Percentiles rank a stretch among this genome's conserved stretches.
Evolutionary conservation across 768 basidiomycete genomes (phyloP).

Genomic region (Rhodotorula paludigena): DNA sequence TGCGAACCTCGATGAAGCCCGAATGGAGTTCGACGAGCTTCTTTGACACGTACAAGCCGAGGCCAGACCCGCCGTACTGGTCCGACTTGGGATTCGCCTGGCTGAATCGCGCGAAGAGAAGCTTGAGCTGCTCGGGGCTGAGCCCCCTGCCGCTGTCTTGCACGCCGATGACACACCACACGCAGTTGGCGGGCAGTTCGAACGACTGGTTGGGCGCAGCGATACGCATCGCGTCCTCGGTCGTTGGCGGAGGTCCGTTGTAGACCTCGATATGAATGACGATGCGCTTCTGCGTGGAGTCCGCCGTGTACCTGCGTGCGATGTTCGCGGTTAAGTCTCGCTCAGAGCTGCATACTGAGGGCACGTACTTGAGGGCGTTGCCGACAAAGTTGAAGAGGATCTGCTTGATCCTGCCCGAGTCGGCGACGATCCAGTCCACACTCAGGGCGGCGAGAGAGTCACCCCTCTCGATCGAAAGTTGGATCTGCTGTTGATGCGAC

Average conservation of each 20-base stretch:
- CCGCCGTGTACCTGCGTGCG: conserved; percentile 8
- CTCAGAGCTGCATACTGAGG: not conserved
- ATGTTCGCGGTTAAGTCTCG: not conserved
- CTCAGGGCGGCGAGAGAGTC: conserved; percentile 6
- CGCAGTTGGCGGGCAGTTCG: not conserved
- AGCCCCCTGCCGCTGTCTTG: conserved; percentile 28
- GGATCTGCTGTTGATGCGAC: conserved; percentile 29
- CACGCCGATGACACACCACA: conserved; percentile 25
- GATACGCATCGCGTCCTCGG: conserved; percentile 2
- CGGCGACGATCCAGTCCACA: conserved; percentile 21
- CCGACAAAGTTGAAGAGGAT: conserved; percentile 31
- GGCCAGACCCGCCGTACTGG: conserved; percentile 26
- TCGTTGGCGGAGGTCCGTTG: not conserved
- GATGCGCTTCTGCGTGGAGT: conserved; percentile 10
- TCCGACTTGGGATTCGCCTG: conserved; percentile 31
- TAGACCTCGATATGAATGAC: conserved; percentile 21
- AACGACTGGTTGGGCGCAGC: not conserved
- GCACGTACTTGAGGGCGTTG: conserved; percentile 4
- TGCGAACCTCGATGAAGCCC: conserved; percentile 30
- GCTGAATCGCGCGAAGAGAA: conserved; percentile 28
- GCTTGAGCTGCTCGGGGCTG: conserved; percentile 20
- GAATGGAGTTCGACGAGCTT: conserved; percentile 37
- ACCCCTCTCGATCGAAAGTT: conserved; percentile 10
- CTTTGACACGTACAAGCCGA: conserved; percentile 37
- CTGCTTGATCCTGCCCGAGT: conserved; percentile 24